A percentile compares a stretch with the other conserved stretches of the same genome.
Conservation (phyloP, 192 early-diverging fungal species). For the Rhizoclosmatium sp. region DNA sequence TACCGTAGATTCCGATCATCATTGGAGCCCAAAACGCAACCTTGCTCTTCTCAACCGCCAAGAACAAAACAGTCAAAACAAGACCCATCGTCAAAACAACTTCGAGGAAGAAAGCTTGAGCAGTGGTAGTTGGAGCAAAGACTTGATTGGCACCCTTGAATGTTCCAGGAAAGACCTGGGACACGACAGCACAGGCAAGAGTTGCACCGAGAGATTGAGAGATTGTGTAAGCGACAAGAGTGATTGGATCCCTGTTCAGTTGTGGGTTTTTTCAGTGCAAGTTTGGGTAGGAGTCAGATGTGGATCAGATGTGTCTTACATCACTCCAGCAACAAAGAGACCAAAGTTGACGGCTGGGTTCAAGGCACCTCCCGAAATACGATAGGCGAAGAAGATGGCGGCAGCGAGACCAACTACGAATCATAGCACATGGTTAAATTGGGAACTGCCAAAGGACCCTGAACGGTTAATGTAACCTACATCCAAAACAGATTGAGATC, state of each 20-base stretch:
- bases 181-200: conserved; percentile 53
- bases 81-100: conserved; percentile 52
- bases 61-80: conserved; percentile 48
- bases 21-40: conserved; percentile 51
- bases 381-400: conserved; percentile 54
- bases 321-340: conserved; percentile 60
- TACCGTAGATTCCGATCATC: conserved; percentile 47
- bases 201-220: conserved; percentile 67
- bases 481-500: conserved; percentile 54
- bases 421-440: too few relatives aligned
- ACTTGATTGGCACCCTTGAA: conserved; percentile 43
- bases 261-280: too few relatives aligned
- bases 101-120: conserved; percentile 52
- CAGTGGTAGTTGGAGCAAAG: conserved; percentile 14
- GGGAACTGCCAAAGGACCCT: too few relatives aligned
- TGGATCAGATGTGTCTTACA: too few relatives aligned
- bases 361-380: conserved; percentile 67
- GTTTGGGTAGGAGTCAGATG: too few relatives aligned
- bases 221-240: conserved; percentile 60
- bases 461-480: too few relatives aligned
- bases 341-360: conserved; percentile 74
- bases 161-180: conserved; percentile 41
- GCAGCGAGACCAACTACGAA: conserved; percentile 31
- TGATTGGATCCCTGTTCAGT: conserved; percentile 24
- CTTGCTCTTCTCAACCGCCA: conserved; percentile 55